These are phyloP conservation scores for Platanus orientalis DNA, from an alignment of 164 flowering plant species.

Conservation along the genomic window DNA sequence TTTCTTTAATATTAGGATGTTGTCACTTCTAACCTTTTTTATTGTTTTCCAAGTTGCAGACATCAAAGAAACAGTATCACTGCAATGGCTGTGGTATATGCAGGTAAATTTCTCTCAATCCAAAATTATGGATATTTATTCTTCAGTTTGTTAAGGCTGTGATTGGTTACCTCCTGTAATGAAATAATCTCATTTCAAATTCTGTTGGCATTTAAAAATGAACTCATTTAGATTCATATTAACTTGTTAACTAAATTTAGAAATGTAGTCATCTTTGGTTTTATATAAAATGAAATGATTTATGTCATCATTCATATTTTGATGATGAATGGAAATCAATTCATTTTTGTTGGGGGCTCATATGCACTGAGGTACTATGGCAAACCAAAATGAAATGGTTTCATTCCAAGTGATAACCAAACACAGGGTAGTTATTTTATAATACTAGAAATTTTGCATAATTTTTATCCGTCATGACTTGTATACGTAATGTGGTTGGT, in stretches of 20 bases:
- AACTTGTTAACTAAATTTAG: no score
- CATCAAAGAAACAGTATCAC: slow-evolving; percentile 78
- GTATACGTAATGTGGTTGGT: slow-evolving; percentile 1
- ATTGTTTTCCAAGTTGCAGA: slow-evolving; percentile 44
- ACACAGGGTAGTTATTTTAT: background rate
- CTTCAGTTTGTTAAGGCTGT: background rate
- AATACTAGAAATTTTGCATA: background rate
- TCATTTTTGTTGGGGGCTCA: no score
- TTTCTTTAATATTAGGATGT: background rate
- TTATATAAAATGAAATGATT: no score
- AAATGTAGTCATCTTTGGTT: no score
- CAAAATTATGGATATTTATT: background rate
- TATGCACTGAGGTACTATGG: no score
- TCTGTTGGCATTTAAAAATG: background rate
- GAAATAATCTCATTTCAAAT: no score
- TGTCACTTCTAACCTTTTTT: background rate
- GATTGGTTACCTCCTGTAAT: no score
- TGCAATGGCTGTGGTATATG: slow-evolving; percentile 92
- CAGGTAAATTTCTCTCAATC: slow-evolving; percentile 58
- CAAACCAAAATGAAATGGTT: no score
- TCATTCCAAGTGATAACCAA: no score
- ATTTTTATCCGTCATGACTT: background rate
- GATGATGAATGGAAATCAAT: no score
- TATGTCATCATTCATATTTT: no score
- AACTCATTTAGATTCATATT: no score